phyloP scores from a whole-genome alignment of 2,329 filamentous ascomycete genomes.

The Pyrenochaeta sp. region DNA sequence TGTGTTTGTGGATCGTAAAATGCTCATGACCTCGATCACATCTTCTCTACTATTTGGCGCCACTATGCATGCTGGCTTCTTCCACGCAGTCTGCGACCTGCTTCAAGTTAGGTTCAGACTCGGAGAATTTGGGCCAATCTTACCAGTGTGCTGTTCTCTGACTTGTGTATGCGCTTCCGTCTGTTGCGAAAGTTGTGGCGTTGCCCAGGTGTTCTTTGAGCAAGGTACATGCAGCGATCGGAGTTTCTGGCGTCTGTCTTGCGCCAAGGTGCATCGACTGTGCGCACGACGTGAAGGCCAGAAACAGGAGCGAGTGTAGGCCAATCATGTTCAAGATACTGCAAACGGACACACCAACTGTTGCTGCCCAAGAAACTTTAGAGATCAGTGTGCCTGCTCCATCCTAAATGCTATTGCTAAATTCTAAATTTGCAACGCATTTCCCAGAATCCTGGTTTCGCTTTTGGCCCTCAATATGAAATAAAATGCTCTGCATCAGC shows the following conservation, averaged over 20 bases:
- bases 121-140: not conserved
- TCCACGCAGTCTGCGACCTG: constrained; percentile 10
- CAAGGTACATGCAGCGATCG: not conserved
- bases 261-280: not conserved
- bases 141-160: constrained; percentile 4
- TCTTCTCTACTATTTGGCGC: not conserved
- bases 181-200: not conserved
- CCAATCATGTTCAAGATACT: not conserved
- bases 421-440: not conserved
- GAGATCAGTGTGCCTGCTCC: not conserved
- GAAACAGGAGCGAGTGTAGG: not conserved
- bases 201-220: not conserved
- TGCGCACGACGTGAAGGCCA: not conserved
- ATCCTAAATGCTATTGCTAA: not conserved
- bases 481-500: not conserved
- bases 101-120: not conserved
- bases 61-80: constrained; percentile 4
- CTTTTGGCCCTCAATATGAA: not conserved
- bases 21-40: not conserved
- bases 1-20: not conserved
- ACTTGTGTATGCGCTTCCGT: not conserved
- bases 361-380: not conserved
- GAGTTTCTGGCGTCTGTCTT: not conserved
- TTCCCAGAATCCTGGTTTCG: not conserved
- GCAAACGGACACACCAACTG: not conserved